These are phyloP conservation scores for Citrullus mucosospermus DNA, from an alignment of 306 rosid species.

Conservation along the genomic window DNA sequence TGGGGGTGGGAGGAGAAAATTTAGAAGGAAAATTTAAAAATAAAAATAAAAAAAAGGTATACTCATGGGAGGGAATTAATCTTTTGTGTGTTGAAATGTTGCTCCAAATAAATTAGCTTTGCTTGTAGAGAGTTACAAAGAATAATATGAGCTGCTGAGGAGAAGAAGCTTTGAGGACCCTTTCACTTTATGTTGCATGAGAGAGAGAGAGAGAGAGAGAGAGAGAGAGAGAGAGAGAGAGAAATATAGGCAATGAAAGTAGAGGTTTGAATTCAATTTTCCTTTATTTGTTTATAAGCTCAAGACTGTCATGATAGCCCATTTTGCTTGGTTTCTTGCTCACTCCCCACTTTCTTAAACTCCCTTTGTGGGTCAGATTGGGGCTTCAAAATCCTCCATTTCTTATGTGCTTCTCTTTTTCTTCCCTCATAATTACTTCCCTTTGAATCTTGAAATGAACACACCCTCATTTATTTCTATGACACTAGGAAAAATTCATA, in stretches of 20 bases:
- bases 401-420: not conserved
- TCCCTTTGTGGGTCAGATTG: conserved; percentile 38
- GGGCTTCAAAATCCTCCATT: conserved; percentile 21
- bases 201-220: not conserved
- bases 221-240: not conserved
- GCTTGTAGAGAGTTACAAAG: conserved; percentile 88
- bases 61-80: not conserved
- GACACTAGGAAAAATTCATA: no score
- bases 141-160: conserved; percentile 38
- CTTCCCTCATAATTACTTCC: not conserved
- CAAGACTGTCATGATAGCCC: conserved; percentile 48
- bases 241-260: conserved; percentile 20
- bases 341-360: conserved; percentile 25
- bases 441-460: not conserved
- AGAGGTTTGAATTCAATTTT: conserved; percentile 27
- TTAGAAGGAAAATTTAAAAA: no score
- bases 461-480: not conserved
- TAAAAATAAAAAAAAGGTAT: no score
- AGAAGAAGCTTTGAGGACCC: conserved; percentile 7
- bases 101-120: conserved; percentile 42
- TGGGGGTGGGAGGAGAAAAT: no score
- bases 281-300: conserved; percentile 24
- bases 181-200: conserved; percentile 57
- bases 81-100: conserved; percentile 52
- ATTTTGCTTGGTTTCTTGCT: conserved; percentile 24